Conservation (phyloP, 805 yeast genomes). For the Ogataea pini region DNA sequence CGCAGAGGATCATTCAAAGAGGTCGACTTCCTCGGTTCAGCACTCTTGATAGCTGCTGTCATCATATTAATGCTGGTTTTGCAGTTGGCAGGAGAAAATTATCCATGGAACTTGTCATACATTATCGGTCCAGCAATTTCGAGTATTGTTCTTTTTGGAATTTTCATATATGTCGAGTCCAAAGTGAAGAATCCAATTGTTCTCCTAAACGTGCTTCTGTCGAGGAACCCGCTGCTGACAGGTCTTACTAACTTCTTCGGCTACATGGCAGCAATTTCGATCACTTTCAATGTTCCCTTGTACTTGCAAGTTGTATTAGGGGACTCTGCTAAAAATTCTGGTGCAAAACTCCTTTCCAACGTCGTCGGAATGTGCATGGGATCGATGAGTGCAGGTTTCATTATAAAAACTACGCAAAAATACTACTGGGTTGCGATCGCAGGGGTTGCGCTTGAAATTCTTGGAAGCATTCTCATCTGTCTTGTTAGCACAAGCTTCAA, state of each 20-base stretch:
- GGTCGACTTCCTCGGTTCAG: background rate
- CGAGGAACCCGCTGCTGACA: background rate
- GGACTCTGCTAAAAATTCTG: background rate
- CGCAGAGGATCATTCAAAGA: background rate
- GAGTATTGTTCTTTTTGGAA: background rate
- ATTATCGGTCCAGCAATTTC: background rate
- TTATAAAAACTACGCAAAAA: background rate
- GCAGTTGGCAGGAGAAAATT: background rate
- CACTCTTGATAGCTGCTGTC: background rate
- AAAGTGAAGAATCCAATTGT: background rate
- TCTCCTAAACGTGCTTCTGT: background rate
- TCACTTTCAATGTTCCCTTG: background rate
- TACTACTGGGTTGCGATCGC: background rate
- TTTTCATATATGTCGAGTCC: background rate
- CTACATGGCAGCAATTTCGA: background rate
- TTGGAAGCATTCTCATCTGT: background rate
- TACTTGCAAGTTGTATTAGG: background rate
- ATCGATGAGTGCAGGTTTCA: conserved; percentile 1
- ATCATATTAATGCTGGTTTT: background rate
- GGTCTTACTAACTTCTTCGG: background rate
- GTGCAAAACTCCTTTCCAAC: background rate
- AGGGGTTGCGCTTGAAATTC: background rate
- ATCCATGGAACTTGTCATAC: background rate
- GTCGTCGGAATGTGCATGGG: background rate
- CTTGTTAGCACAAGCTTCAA: background rate